phyloP scores from a whole-genome alignment of 139 green algal genomes.

The Coelastrella sp. region DNA sequence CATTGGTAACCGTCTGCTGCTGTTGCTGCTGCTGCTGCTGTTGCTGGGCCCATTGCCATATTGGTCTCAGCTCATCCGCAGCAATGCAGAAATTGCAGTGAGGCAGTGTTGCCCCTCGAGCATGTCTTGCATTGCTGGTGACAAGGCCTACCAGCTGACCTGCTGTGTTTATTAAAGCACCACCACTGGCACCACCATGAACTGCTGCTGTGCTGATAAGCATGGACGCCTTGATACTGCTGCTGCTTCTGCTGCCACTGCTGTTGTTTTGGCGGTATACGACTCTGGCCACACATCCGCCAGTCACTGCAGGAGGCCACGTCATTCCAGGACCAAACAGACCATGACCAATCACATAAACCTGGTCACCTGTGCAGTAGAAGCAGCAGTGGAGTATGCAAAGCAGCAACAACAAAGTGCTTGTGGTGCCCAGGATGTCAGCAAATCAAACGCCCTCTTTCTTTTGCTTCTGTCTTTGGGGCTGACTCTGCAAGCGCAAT shows the following conservation, averaged over 20 bases:
- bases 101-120: conserved; percentile 60
- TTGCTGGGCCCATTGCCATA: conserved; percentile 52
- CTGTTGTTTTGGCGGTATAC: not conserved
- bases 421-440: too few relatives aligned
- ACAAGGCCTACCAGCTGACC: conserved; percentile 76
- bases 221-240: conserved; percentile 59
- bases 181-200: conserved; percentile 80
- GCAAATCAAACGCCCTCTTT: not conserved
- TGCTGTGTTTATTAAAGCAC: conserved; percentile 63
- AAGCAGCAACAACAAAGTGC: not conserved
- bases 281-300: conserved; percentile 47
- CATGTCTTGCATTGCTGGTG: conserved; percentile 73
- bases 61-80: conserved; percentile 57
- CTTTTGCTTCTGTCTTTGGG: not conserved
- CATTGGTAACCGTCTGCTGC: not conserved
- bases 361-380: conserved; percentile 8
- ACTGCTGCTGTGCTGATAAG: conserved; percentile 77
- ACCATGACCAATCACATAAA: conserved; percentile 71
- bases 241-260: not conserved
- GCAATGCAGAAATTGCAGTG: conserved; percentile 77
- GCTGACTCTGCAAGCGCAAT: too few relatives aligned
- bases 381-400: not conserved
- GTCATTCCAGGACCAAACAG: conserved; percentile 62
- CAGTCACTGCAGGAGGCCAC: conserved; percentile 54
- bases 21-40: conserved; percentile 20